Evolutionary conservation across 805 yeast genomes (phyloP), one percentile per base, ranked within the genome.

Genomic region (Phaffomyces thermotolerans): DNA sequence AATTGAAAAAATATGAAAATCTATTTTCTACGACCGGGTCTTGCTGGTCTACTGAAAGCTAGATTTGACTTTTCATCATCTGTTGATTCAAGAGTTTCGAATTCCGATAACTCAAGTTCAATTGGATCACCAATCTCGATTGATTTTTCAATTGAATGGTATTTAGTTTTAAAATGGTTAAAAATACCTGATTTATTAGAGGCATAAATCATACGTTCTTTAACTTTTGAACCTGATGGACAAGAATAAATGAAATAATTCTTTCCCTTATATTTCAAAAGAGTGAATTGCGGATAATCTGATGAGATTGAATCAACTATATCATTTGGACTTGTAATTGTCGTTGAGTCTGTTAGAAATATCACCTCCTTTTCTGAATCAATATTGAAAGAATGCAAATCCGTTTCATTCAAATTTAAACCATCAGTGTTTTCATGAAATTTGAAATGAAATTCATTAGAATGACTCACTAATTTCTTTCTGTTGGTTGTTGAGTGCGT

Each of bases 201-300:
- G 1, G 99, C 98, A 57, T 89, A 88, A 40, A 89, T 62, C 97
- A 91, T 91, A 54, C 98, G 75, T 41, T 89, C 93, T 62, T 82
- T 84, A 34, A 93, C 93, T 63, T 80, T 81, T 36, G 96, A 82
- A 1, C 90, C 89, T 0, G 95, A 79, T 4, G 99, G 98, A 62
- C 96, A 90, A 8, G 91, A 73, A 59, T 87, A 87, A 29, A 90
- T 76, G 60, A 91, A 89, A 30, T 76, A 76, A 33, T 56, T 53
- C 37, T 68, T 62, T 2, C 59, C 64, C 2, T 65, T 64, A 48
- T 67, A 67, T 39, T 67, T 72, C 57, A 73, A 74, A 23, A 85
- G 50, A 27, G 77, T 76, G 59, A 79, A 89, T 56, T 65, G 86
- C 63, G 80, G 88, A 47, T 57, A 71, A 13, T 58, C 63, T 1